Base-by-base conservation (phyloP, 1,284 basidiomycete species). In the Ustilago xerochloae region DNA sequence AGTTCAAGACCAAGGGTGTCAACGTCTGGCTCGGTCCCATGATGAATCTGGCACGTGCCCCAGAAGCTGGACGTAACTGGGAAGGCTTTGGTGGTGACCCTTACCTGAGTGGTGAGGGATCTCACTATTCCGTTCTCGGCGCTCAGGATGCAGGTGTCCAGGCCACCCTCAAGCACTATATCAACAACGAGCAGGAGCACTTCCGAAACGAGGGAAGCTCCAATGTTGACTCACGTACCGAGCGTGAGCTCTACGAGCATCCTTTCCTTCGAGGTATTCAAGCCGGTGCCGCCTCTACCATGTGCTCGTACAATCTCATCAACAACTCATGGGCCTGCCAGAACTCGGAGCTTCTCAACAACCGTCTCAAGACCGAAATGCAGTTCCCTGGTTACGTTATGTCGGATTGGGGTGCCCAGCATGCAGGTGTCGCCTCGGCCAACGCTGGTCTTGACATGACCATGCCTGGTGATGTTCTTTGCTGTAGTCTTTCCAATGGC, bases 1-100 rank as follows among this genome's bases (percentile, higher is more conserved):
- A 96, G 85, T 90, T 91, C 85, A 87, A 88, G 66, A 90, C 88
- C 38, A 93, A 94, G 82, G 93, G 93, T 43, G 90, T 91, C 60
- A 88, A 95, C 79, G 87, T 91, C 60, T 88, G 88, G 8, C 86
- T 92, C 8, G 90, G 90, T 8, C 82, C 82, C 20, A 67, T 72
- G 62, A 64, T 71, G 56, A 76, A 72, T 53, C 36, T 91, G 53
- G 87, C 87, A 55, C 87, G 91, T n/a, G 87, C 86, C 1, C 88
- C 90, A 6, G 88, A 88, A 16, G 89, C 87, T 3, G 93, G 93
- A 0, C 86, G 93, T 10, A 93, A 92, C 84, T 94, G 91, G 91
- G 92, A 94, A 86, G 91, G 75, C 41, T 79, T 76, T 49, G 75
- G 80, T 50, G 67, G 60, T 26, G 75, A 80, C 38, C 79, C 81